Conservation (phyloP, 805 yeast species). For the Dipodascus geniculatus region DNA sequence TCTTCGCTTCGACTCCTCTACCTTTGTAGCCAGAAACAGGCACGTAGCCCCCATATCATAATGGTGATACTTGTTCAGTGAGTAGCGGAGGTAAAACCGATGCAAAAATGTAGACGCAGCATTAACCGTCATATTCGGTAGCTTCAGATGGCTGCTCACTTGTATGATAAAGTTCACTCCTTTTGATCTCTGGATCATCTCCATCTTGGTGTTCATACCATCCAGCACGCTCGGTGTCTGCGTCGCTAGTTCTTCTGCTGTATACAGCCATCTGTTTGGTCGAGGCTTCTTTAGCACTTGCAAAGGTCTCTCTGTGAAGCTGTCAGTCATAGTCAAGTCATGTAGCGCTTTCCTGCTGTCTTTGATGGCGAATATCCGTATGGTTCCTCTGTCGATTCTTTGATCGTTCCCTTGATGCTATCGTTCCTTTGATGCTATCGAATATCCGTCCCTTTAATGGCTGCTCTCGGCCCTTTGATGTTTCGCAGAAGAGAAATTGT, state of each 20-base stretch:
- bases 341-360: too few species aligned
- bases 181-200: constrained; percentile 33
- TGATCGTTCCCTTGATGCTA: too few species aligned
- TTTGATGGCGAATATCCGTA: too few species aligned
- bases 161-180: constrained; percentile 37
- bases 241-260: constrained; percentile 4
- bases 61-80: constrained; percentile 32
- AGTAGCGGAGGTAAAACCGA: constrained; percentile 38
- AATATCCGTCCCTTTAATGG: too few species aligned
- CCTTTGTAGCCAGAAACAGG: constrained; percentile 40
- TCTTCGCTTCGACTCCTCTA: constrained; percentile 40
- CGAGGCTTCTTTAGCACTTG: constrained; percentile 42
- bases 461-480: too few species aligned
- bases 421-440: too few species aligned
- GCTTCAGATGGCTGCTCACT: constrained; percentile 32
- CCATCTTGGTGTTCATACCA: constrained; percentile 29
- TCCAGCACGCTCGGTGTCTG: constrained; percentile 29
- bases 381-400: too few species aligned
- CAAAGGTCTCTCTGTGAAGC: constrained; percentile 39
- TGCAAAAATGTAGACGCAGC: constrained; percentile 39
- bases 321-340: constrained; percentile 32
- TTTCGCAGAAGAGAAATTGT: too few species aligned
- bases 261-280: constrained; percentile 6
- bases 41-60: constrained; percentile 42
- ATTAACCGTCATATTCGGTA: constrained; percentile 37